A percentile compares a stretch with the other conserved stretches of the same genome.
Conservation (phyloP, 441 rosid species). For the Pelargonium australe region DNA sequence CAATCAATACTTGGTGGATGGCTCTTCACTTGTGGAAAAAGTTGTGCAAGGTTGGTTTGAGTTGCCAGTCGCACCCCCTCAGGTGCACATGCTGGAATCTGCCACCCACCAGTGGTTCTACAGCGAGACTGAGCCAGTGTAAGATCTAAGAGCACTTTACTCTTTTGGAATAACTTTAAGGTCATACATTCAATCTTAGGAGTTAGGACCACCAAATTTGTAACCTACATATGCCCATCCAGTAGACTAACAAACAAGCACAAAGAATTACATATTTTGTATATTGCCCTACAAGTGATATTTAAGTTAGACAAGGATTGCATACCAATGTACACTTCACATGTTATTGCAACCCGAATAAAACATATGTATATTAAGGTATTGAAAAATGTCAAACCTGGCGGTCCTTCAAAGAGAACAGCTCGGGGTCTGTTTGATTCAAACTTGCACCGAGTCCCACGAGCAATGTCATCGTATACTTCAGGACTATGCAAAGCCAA, state of each 20-base stretch:
- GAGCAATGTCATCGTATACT: slow-evolving; percentile 83
- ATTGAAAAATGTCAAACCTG: slow-evolving; percentile 43
- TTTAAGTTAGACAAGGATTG: not conserved
- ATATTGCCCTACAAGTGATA: not conserved
- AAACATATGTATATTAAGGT: not conserved
- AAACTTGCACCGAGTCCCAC: slow-evolving; percentile 70
- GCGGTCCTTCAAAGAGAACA: slow-evolving; percentile 97
- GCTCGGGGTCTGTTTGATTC: slow-evolving; percentile 97
- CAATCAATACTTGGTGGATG: too few relatives aligned
- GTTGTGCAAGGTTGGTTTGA: too few relatives aligned
- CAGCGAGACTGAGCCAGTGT: not conserved
- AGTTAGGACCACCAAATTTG: not conserved
- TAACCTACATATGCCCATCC: slow-evolving; percentile 6
- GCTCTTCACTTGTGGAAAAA: too few relatives aligned
- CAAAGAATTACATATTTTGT: not conserved
- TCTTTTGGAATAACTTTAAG: not conserved
- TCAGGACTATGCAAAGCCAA: slow-evolving; percentile 86
- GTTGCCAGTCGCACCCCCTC: too few relatives aligned
- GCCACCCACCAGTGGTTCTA: not conserved
- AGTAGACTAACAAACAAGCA: slow-evolving; percentile 10
- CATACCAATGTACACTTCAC: not conserved
- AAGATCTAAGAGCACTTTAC: not conserved
- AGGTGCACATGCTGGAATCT: too few relatives aligned
- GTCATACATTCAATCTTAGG: not conserved
- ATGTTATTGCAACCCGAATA: not conserved